Evolutionary conservation across 768 basidiomycete species (phyloP).

Genomic region (Phlebiopsis flavidoalba): DNA sequence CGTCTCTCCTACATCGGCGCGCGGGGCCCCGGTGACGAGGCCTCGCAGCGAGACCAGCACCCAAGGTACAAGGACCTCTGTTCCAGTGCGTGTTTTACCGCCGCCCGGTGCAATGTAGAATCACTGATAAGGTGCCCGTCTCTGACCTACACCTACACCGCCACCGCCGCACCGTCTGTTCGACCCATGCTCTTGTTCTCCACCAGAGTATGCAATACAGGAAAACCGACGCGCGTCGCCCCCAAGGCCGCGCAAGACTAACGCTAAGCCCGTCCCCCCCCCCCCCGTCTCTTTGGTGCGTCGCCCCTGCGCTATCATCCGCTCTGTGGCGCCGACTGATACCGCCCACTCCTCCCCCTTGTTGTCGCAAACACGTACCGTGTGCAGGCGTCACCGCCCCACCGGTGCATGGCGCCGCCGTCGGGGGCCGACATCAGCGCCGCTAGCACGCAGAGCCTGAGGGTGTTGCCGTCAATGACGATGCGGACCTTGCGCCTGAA

Average conservation of each 20-base stretch:
- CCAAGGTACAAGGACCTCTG: slow-evolving; percentile 65
- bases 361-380: not conserved
- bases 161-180: not conserved
- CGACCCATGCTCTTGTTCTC: not conserved
- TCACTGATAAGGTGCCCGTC: not conserved
- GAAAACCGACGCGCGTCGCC: slow-evolving; percentile 27
- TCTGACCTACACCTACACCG: not conserved
- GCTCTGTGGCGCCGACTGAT: not conserved
- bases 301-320: not conserved
- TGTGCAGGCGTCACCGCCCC: slow-evolving; percentile 4
- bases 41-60: slow-evolving; percentile 42
- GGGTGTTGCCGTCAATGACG: slow-evolving; percentile 65
- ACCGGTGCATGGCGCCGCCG: slow-evolving; percentile 4
- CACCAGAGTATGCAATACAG: slow-evolving; percentile 55
- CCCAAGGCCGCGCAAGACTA: slow-evolving; percentile 37
- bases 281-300: slow-evolving; percentile 59
- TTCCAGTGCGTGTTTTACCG: slow-evolving; percentile 36
- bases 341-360: not conserved
- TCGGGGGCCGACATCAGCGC: not conserved
- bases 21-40: slow-evolving; percentile 38
- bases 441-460: slow-evolving; percentile 28
- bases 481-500: slow-evolving; percentile 62
- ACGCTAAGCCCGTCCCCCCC: no score
- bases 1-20: slow-evolving; percentile 60
- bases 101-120: not conserved